These are phyloP conservation scores for Pisolithus albus DNA, from an alignment of 768 basidiomycete genomes.

Conservation along the genomic window DNA sequence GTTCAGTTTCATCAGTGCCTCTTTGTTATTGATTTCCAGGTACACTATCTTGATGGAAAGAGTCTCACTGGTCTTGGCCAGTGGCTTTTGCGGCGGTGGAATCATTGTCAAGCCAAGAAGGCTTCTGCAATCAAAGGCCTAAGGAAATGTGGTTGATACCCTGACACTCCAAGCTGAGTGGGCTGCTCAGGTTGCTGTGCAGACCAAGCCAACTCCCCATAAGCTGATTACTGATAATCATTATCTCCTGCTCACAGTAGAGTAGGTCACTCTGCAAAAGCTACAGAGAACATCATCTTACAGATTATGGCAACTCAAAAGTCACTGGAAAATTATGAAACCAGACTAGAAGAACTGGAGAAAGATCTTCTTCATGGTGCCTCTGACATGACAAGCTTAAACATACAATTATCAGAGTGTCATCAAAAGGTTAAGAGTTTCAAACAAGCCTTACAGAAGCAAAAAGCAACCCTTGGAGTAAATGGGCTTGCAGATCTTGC, in stretches of 20 bases:
- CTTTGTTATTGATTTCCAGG: conserved; percentile 21
- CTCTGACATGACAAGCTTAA: neutral
- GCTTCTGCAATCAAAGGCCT: neutral
- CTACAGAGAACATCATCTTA: neutral
- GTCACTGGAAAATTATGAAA: neutral
- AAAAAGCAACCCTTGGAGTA: neutral
- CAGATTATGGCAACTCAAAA: neutral
- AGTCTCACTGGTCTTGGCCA: conserved; percentile 8
- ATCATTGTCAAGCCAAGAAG: conserved; percentile 7
- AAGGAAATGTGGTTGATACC: neutral
- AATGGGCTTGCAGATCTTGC: neutral
- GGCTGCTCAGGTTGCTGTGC: conserved; percentile 12
- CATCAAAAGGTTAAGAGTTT: neutral
- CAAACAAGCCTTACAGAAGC: neutral
- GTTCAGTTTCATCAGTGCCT: conserved; percentile 22
- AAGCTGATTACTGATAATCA: neutral
- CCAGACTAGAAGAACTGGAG: conserved; percentile 2
- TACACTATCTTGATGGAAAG: conserved; percentile 12
- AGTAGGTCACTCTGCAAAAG: neutral
- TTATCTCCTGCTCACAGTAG: neutral
- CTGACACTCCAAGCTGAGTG: conserved; percentile 8
- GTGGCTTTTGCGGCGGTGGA: conserved; percentile 9
- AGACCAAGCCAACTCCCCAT: conserved; percentile 10
- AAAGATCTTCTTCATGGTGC: neutral
- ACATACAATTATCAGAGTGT: neutral